Percentiles rank a stretch among this genome's conserved stretches.
Conservation (phyloP, 176 grass and related monocot species). For the Aegilops bicornis region DNA sequence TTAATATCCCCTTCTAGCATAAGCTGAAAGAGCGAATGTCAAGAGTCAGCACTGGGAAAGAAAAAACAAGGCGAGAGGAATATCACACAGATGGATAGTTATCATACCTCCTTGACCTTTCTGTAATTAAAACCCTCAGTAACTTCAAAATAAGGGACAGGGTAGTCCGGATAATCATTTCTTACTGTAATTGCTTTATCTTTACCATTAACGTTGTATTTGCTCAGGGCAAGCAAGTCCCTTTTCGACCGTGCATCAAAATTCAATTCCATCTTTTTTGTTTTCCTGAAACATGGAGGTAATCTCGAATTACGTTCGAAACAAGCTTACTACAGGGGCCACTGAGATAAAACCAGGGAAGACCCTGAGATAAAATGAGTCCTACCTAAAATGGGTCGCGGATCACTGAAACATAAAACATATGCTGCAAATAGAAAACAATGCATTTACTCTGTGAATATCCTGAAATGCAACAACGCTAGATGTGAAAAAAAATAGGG, state of each 20-base stretch:
- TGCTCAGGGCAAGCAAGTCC: neutral
- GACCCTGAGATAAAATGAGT: neutral
- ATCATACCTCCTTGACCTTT: neutral
- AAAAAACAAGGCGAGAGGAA: neutral
- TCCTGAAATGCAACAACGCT: neutral
- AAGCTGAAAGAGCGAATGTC: neutral
- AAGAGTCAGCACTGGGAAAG: neutral
- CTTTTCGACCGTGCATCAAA: neutral
- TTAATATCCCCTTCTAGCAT: rapidly evolving
- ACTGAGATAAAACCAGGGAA: neutral
- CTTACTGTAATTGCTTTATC: neutral
- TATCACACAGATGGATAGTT: neutral
- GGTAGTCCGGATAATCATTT: neutral
- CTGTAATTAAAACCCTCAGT: neutral
- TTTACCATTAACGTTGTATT: neutral
- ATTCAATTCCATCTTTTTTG: neutral
- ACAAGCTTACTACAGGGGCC: neutral
- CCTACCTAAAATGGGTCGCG: neutral
- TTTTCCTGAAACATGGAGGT: neutral
- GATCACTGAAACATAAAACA: neutral
- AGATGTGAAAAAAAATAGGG: neutral
- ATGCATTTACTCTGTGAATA: neutral
- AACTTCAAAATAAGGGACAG: neutral
- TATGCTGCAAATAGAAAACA: neutral
- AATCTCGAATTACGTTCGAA: neutral